Percentiles rank a stretch among this genome's conserved stretches.
phyloP scores from a whole-genome alignment of 345 rosid genomes.

The Citrus maxima region DNA sequence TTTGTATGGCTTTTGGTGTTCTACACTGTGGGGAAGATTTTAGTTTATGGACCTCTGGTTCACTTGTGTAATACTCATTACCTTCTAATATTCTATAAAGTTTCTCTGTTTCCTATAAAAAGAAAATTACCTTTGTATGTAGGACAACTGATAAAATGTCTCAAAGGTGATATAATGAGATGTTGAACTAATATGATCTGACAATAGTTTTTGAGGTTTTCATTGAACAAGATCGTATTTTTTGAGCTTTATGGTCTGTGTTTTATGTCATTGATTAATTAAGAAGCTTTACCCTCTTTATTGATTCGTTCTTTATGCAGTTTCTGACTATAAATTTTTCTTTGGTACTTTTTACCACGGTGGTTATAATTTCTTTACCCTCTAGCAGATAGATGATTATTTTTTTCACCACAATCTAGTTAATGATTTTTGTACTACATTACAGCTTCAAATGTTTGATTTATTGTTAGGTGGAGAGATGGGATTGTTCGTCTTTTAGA shows the following conservation, averaged over 20 bases:
- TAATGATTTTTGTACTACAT: neutral
- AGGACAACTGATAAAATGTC: neutral
- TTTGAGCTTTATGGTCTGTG: neutral
- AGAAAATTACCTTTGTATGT: neutral
- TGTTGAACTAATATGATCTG: conserved; percentile 1
- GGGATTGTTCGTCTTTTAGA: neutral
- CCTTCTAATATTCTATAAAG: no score
- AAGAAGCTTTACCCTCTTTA: neutral
- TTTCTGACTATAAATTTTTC: neutral
- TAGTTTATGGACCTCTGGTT: no score
- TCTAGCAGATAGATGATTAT: neutral
- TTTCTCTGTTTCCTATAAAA: no score
- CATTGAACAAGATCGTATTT: neutral
- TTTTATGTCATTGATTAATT: neutral
- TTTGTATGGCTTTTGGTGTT: no score
- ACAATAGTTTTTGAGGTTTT: neutral
- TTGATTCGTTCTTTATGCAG: neutral
- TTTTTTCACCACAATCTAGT: neutral
- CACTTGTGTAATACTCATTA: no score
- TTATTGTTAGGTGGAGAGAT: neutral
- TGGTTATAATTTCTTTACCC: neutral
- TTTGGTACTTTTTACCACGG: neutral
- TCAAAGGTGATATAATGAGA: neutral
- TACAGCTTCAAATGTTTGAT: neutral
- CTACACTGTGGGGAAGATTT: no score